Evolutionary conservation across 2,329 filamentous ascomycete species (phyloP).

Genomic region (Trichoderma sp.): DNA sequence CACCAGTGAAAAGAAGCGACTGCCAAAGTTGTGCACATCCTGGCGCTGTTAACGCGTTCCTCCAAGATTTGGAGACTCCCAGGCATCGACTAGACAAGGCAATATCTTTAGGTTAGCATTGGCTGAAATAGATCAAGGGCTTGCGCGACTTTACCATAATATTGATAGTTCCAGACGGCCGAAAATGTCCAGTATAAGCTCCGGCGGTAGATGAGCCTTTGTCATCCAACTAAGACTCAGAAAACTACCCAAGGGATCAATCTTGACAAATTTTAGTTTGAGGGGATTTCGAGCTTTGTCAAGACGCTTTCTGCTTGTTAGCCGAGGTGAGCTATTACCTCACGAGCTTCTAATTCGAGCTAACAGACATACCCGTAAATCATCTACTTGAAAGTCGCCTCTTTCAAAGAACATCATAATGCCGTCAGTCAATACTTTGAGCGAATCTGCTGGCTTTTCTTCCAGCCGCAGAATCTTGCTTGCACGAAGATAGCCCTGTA

Average conservation of each 20-base stretch:
- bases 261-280: constrained; percentile 32
- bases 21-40: constrained; percentile 34
- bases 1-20: constrained; percentile 29
- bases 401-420: constrained; percentile 33
- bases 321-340: not conserved
- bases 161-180: constrained; percentile 33
- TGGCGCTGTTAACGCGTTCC: constrained; percentile 28
- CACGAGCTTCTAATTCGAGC: not conserved
- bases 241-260: constrained; percentile 33
- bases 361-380: not conserved
- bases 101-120: not conserved
- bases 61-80: constrained; percentile 35
- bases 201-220: constrained; percentile 30
- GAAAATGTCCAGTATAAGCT: constrained; percentile 38
- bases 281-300: constrained; percentile 35
- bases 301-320: constrained; percentile 31
- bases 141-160: constrained; percentile 27
- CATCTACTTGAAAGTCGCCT: not conserved
- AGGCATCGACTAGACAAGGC: constrained; percentile 29
- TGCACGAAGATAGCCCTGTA: constrained; percentile 42
- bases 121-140: too few species aligned
- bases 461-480: constrained; percentile 39
- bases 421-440: constrained; percentile 40
- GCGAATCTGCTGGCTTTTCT: constrained; percentile 38
- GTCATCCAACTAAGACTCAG: constrained; percentile 2